Base-by-base conservation (phyloP, 164 flowering plant species). In the Hamamelis virginiana region DNA sequence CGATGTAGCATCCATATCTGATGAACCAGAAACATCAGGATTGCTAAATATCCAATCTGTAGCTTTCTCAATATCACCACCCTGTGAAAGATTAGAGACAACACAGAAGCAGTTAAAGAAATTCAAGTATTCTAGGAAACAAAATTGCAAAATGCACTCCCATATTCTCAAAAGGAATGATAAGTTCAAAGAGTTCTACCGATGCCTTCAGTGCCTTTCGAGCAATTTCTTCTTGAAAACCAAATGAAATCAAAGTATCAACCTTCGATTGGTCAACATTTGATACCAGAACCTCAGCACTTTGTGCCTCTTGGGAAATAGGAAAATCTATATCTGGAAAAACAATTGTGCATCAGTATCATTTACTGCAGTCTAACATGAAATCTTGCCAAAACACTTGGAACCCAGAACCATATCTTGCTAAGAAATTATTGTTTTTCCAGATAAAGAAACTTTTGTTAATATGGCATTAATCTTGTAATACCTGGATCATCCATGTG, bases 401-500 rank as follows among this genome's bases (percentile, higher is more conserved):
- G 16, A 59, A 1, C 43, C 28, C 28, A 21, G 62, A 59, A 26
- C 43, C 38, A 10, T 26, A 28, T 33, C 43, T 59, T 33, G 63
- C 44, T 28, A 28, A 2, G 63, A 59, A 59, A 12, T 33, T 22
- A 38, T 28, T 16, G 19, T 59, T 27, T 59, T 59, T 4, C 14
- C 44, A 59, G 21, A 44, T 27, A 59, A 1, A 13, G 19, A 11
- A 59, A 59, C 2, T 59, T 27, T 13, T 9, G 14, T 18, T 8
- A 59, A 28, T 21, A 6, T 53, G 60, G 21, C 26, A 28, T 44
- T 38, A 5, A 22, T 43, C 18, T 8, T 10, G 22, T 21, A 9
- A 33, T 72, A 95, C 99, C 99, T 76, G 97, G 86, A 86, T 96
- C 99, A 69, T 90, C 91, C 97, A 91, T 89, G 85, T 96, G 99